Base-by-base conservation (phyloP, 352 stramenopile genomes). In the Pythium aristosporum region DNA sequence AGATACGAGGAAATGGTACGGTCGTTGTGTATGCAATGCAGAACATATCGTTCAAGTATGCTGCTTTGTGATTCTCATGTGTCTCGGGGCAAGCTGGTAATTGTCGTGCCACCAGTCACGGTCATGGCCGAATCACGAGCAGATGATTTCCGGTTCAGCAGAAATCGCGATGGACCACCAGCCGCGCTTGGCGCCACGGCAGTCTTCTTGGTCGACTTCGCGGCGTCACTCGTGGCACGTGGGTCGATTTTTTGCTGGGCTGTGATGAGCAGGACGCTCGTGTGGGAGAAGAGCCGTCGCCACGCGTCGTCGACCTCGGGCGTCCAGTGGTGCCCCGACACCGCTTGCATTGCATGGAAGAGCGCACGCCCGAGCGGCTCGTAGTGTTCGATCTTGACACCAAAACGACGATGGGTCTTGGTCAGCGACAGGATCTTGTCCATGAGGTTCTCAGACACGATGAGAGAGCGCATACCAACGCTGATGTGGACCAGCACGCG, bases 401-500 rank as follows among this genome's bases (percentile, higher is more conserved):
- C 77, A 48, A 86, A 82, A 10, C 74, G 68, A 1, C 59, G 65
- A 36, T 86, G 77, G 1, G 77, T 86, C 73, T 77, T 78, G 32
- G 73, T 82, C 12, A 86, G 63, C 32, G 63, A 43, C 7, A 72
- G n/a, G 12, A 83, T 62, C 13, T 77, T 77, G 13, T 82, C 75
- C 1, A 64, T 21, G 13, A 82, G 68, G 37, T 68, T 72, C 23
- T 77, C 70, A 0, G 66, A 66, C 7, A 64, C 59, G 12, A 87
- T 52, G 68, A 87, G 69, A 0, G 67, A 77, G n/a, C 76, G 73
- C 68, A 85, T 83, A 25, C 75, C 78, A n/a, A 66, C 65, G 43
- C 73, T 82, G 52, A 85, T 85, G 44, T 87, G 75, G 2, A 85
- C 65, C 0, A 87, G 74, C 16, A 83, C 78, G 15, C 69, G 69